phyloP scores from a whole-genome alignment of 495 filamentous ascomycete species.

The Neurospora hispaniola region DNA sequence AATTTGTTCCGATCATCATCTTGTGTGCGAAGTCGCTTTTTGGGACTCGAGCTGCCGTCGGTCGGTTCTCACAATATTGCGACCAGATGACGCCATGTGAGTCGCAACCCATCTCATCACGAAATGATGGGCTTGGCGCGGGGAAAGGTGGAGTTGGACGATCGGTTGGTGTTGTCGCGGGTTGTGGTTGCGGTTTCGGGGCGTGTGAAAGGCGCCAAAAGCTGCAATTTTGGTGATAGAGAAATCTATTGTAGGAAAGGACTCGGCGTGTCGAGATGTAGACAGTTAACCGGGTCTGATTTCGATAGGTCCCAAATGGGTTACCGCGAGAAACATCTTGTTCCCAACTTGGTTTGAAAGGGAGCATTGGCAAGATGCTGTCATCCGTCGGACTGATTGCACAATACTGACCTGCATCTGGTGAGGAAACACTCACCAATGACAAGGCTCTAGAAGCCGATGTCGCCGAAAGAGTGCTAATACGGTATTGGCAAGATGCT shows the following conservation, averaged over 20 bases:
- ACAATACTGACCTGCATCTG: background rate
- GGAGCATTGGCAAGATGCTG: background rate
- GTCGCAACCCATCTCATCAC: background rate
- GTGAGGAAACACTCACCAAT: background rate
- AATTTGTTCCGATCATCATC: background rate
- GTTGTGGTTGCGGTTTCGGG: background rate
- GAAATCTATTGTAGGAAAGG: background rate
- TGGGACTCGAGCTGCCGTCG: background rate
- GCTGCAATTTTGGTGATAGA: background rate
- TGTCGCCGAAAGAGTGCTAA: background rate
- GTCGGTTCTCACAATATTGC: background rate
- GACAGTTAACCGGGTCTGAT: background rate
- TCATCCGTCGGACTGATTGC: background rate
- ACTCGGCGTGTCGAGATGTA: background rate
- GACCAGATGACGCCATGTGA: background rate
- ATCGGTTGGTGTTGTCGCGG: background rate
- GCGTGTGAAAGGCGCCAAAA: background rate
- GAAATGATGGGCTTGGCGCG: conserved; percentile 11
- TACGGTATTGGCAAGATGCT: background rate
- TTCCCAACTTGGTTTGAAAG: background rate
- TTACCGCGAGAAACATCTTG: background rate
- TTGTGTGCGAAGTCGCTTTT: background rate
- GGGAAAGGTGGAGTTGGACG: conserved; percentile 6
- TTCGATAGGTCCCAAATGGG: background rate
- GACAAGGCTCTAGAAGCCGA: background rate